These are phyloP conservation scores for Ceratobasidium sp. DNA, from an alignment of 1,284 basidiomycete species.

Conservation along the genomic window DNA sequence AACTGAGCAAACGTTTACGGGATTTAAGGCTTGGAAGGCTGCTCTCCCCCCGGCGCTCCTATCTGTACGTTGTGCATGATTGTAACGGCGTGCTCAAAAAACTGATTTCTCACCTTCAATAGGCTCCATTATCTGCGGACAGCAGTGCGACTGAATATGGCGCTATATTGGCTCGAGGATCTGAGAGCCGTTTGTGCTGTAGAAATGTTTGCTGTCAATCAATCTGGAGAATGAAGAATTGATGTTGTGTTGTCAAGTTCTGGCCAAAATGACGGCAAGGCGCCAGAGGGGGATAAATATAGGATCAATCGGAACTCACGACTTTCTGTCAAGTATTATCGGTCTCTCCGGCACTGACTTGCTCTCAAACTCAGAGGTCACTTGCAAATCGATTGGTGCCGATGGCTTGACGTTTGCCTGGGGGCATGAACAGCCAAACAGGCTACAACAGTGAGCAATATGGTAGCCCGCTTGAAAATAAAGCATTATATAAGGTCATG, in stretches of 20 bases:
- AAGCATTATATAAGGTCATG: too few relatives aligned
- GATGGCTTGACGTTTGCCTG: conserved; percentile 49
- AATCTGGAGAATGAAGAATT: not conserved
- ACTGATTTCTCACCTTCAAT: not conserved
- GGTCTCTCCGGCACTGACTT: too few relatives aligned
- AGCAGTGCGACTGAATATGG: conserved; percentile 12
- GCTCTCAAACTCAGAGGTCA: too few relatives aligned
- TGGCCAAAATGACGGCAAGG: not conserved
- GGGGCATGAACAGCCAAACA: conserved; percentile 71
- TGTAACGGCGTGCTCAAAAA: not conserved
- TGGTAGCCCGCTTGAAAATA: conserved; percentile 62
- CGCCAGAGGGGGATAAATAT: not conserved
- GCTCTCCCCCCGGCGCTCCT: conserved; percentile 6
- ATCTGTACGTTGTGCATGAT: conserved; percentile 6
- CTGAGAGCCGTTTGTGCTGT: not conserved
- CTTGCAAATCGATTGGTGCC: not conserved
- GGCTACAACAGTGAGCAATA: conserved; percentile 92
- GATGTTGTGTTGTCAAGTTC: not conserved
- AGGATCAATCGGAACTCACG: not conserved
- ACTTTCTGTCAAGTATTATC: too few relatives aligned
- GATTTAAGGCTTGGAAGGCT: conserved; percentile 17
- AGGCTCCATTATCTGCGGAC: conserved; percentile 13
- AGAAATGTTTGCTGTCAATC: not conserved
- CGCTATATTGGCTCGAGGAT: not conserved
- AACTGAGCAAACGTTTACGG: too few relatives aligned